These are phyloP conservation scores for Aspergillus thermomutatus DNA, from an alignment of 2,329 filamentous ascomycete species.

Conservation along the genomic window DNA sequence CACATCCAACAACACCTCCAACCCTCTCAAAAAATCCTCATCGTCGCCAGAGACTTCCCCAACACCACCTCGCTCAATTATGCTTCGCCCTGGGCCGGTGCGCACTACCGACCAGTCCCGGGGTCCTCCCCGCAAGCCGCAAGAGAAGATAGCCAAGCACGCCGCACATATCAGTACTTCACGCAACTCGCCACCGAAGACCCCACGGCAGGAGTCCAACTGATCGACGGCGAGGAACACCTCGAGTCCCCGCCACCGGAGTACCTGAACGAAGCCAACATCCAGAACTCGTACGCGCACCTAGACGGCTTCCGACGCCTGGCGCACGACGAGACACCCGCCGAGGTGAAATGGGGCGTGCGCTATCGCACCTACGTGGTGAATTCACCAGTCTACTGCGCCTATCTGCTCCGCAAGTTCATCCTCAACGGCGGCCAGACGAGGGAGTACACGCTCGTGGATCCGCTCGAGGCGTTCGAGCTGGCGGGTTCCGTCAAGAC, in stretches of 20 bases:
- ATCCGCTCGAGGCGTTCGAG: slow-evolving; percentile 37
- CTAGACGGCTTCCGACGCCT: slow-evolving; percentile 36
- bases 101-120: slow-evolving; percentile 47
- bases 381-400: slow-evolving; percentile 44
- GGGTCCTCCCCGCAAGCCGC: slow-evolving; percentile 33
- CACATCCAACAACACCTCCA: slow-evolving; percentile 28
- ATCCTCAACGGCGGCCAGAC: slow-evolving; percentile 36
- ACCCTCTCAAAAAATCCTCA: slow-evolving; percentile 30
- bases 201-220: slow-evolving; percentile 37
- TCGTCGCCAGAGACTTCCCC: slow-evolving; percentile 42
- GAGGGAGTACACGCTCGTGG: slow-evolving; percentile 25
- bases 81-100: slow-evolving; percentile 46
- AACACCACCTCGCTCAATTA: slow-evolving; percentile 42
- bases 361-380: slow-evolving; percentile 41
- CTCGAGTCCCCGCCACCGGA: slow-evolving; percentile 38
- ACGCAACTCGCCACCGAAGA: slow-evolving; percentile 31
- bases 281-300: slow-evolving; percentile 28
- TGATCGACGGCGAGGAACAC: slow-evolving; percentile 41
- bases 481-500: slow-evolving; percentile 31
- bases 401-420: slow-evolving; percentile 40
- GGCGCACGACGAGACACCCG: slow-evolving; percentile 25
- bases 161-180: slow-evolving; percentile 38
- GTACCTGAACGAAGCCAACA: slow-evolving; percentile 28
- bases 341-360: slow-evolving; percentile 39
- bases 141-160: slow-evolving; percentile 36